phyloP scores from a whole-genome alignment of 306 rosid genomes.

The Corylus avellana region DNA sequence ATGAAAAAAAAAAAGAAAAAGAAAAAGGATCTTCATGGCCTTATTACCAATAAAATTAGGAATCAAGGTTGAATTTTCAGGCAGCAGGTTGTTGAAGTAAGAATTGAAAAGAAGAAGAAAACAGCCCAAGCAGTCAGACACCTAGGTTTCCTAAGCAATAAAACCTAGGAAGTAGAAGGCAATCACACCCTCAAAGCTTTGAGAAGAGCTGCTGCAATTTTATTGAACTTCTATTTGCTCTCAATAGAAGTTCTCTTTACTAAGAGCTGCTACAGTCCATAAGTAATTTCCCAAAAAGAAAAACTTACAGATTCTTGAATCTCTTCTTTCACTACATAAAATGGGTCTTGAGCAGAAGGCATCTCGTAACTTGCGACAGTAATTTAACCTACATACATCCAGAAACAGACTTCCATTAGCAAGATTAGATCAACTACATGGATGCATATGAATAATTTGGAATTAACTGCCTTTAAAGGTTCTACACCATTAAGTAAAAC shows the following conservation, averaged over 20 bases:
- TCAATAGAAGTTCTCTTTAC: background rate
- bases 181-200: no score
- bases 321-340: constrained; percentile 95
- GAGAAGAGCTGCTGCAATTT: no score
- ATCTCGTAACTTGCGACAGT: constrained; percentile 35
- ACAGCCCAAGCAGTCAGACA: no score
- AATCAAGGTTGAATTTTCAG: no score
- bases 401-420: constrained; percentile 19
- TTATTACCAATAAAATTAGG: no score
- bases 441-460: background rate
- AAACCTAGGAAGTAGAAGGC: no score
- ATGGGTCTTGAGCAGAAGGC: constrained; percentile 98
- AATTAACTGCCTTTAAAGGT: background rate
- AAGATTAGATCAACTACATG: background rate
- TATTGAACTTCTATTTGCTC: background rate
- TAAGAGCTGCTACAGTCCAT: background rate
- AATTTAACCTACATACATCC: constrained; percentile 8
- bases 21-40: no score
- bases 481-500: background rate
- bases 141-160: no score
- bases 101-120: no score
- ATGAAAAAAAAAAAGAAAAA: no score
- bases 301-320: constrained; percentile 90
- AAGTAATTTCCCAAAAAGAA: constrained; percentile 18
- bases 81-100: no score